Conservation (phyloP, 768 basidiomycete species). For the Rhodosporidiobolus odoratus region DNA sequence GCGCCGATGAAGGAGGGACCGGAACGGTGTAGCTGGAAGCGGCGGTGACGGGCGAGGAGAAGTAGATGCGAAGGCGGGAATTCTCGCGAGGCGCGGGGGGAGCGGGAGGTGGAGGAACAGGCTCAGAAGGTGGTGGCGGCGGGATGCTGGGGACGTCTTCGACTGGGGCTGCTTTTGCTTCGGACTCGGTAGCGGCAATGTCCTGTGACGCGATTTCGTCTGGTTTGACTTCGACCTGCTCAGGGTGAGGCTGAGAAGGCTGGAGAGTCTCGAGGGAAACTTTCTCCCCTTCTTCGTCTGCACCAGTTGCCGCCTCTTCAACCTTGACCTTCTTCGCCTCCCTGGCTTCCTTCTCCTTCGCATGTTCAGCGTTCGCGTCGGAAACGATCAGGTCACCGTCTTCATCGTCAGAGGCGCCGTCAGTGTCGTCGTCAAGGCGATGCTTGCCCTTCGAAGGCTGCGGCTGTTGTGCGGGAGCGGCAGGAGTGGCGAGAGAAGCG, state of each 20-base stretch:
- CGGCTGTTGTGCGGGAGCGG: too few species aligned
- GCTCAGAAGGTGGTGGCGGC: background rate
- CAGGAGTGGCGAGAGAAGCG: background rate
- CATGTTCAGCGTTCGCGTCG: conserved; percentile 3
- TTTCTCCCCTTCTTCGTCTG: background rate
- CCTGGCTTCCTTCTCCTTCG: conserved; percentile 4
- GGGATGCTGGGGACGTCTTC: too few species aligned
- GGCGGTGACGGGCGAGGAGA: conserved; percentile 45
- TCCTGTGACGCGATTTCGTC: background rate
- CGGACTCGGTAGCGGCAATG: conserved; percentile 25
- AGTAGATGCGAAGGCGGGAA: conserved; percentile 50
- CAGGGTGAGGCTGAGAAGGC: background rate
- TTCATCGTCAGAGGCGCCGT: conserved; percentile 29
- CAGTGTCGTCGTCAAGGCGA: conserved; percentile 27
- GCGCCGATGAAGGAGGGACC: background rate
- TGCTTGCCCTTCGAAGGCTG: conserved; percentile 16
- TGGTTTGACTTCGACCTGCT: conserved; percentile 2
- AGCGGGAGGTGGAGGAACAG: background rate
- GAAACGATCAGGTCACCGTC: background rate
- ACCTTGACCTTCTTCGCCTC: conserved; percentile 34
- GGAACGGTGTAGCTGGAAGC: background rate
- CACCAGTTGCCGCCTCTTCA: background rate
- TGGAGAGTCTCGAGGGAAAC: background rate
- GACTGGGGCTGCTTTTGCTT: background rate
- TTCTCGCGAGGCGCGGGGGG: conserved; percentile 42